Conservation (phyloP, 805 yeast species). For the Lipomyces chichibuensis region DNA sequence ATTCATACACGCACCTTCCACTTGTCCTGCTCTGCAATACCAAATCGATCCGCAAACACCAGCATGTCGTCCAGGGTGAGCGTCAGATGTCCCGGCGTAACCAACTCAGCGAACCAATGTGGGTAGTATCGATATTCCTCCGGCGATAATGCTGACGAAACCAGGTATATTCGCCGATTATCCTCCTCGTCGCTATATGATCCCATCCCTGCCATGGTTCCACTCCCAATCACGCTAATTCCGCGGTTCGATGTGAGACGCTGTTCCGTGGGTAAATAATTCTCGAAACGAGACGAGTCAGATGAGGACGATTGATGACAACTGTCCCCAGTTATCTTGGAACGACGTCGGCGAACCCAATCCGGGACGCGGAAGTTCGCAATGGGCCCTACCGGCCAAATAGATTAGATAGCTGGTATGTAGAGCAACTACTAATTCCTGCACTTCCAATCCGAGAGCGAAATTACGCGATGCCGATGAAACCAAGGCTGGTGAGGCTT, state of each 20-base stretch:
- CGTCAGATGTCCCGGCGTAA: constrained; percentile 59
- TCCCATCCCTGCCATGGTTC: not conserved
- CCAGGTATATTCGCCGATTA: constrained; percentile 32
- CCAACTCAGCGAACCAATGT: constrained; percentile 89
- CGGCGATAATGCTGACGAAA: constrained; percentile 52
- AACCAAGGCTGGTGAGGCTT: not conserved
- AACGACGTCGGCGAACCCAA: not conserved
- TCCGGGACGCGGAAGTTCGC: not conserved
- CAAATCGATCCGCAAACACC: constrained; percentile 75
- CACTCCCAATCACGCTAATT: not conserved
- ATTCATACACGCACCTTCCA: constrained; percentile 48
- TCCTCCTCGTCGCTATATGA: constrained; percentile 18
- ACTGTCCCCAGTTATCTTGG: not conserved
- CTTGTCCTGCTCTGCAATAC: constrained; percentile 56
- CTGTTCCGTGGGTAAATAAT: not conserved
- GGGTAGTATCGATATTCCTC: constrained; percentile 84
- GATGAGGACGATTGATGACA: not conserved
- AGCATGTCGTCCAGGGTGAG: constrained; percentile 78
- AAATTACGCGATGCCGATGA: not conserved
- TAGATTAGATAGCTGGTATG: not conserved
- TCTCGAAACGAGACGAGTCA: not conserved
- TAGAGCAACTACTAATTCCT: not conserved
- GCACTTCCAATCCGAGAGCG: not conserved
- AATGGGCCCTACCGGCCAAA: not conserved
- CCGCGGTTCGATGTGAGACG: not conserved